Conservation (phyloP, 2,329 filamentous ascomycete species). For the Fusarium humuli region DNA sequence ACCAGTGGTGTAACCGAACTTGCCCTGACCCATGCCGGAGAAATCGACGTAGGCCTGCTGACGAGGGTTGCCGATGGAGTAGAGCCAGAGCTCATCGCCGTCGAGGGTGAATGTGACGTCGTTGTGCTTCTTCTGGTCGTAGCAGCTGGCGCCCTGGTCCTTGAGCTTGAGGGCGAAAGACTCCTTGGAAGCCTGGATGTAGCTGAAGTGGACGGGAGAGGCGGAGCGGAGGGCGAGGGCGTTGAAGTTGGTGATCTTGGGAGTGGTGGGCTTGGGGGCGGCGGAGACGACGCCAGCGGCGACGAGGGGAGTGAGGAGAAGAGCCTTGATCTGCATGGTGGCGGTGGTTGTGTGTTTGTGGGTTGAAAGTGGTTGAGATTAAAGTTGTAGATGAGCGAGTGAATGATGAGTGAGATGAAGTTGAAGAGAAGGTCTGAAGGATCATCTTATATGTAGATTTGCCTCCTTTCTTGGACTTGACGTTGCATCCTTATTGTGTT, state of each 20-base stretch:
- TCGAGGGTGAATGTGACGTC: conserved; percentile 63
- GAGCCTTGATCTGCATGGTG: conserved; percentile 48
- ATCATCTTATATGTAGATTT: conserved; percentile 18
- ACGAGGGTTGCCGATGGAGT: conserved; percentile 47
- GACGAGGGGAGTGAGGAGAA: conserved; percentile 43
- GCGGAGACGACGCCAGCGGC: conserved; percentile 43
- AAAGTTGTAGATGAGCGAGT: not conserved
- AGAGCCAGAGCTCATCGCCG: conserved; percentile 62
- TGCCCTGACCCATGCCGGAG: conserved; percentile 69
- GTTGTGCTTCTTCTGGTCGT: conserved; percentile 49
- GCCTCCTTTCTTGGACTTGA: not conserved
- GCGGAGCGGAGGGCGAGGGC: conserved; percentile 63
- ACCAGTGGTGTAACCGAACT: conserved; percentile 64
- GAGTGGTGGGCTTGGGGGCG: conserved; percentile 34
- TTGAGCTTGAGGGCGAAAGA: conserved; percentile 59
- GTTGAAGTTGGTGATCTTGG: conserved; percentile 56
- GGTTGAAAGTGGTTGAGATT: not conserved
- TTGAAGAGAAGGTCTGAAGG: not conserved
- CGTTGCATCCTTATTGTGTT: not conserved
- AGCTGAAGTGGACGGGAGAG: conserved; percentile 60
- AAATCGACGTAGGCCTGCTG: conserved; percentile 68
- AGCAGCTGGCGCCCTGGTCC: conserved; percentile 63
- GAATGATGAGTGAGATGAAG: not conserved
- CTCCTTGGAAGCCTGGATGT: conserved; percentile 58
- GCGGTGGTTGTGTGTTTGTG: not conserved